Conservation (phyloP, 345 rosid genomes). For the Hypericum androsaemum region DNA sequence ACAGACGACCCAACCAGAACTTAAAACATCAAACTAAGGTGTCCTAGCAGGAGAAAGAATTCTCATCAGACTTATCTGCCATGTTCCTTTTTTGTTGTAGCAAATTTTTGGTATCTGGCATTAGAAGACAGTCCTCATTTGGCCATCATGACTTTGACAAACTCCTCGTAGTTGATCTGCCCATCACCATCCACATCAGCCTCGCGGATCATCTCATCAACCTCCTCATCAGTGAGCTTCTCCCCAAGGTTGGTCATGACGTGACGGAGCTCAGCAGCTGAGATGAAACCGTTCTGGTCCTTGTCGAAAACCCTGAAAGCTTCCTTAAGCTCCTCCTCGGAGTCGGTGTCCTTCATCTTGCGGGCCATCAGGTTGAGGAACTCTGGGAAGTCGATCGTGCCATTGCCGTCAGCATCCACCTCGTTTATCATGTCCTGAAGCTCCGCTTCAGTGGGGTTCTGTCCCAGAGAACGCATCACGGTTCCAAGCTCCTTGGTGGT, state of each 20-base stretch:
- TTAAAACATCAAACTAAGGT: conserved; percentile 16
- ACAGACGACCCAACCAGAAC: conserved; percentile 22
- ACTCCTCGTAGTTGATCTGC: conserved; percentile 7
- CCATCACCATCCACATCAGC: conserved; percentile 5
- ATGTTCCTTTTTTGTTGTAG: conserved; percentile 16
- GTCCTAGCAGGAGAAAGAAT: conserved; percentile 21
- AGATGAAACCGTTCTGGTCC: conserved; percentile 5
- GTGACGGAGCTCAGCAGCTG: conserved; percentile 5
- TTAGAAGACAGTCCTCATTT: neutral
- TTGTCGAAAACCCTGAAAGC: conserved; percentile 6
- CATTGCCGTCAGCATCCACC: conserved; percentile 2
- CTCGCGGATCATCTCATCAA: conserved; percentile 7
- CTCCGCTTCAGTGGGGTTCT: conserved; percentile 5
- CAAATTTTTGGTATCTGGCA: conserved; percentile 14
- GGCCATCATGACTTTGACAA: conserved; percentile 8
- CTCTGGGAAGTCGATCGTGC: conserved; percentile 1
- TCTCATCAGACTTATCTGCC: conserved; percentile 34
- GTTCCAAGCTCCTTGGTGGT: conserved; percentile 6
- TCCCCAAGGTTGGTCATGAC: conserved; percentile 5
- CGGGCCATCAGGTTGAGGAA: conserved; percentile 7
- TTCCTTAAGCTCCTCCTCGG: conserved; percentile 6
- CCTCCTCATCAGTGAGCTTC: conserved; percentile 5
- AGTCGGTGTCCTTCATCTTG: conserved; percentile 2
- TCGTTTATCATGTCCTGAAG: conserved; percentile 7
- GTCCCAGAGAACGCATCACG: conserved; percentile 5